A percentile compares a stretch with the other conserved stretches of the same genome.
phyloP scores from a whole-genome alignment of 257 asterid genomes.

The Salvia rosmarinus region DNA sequence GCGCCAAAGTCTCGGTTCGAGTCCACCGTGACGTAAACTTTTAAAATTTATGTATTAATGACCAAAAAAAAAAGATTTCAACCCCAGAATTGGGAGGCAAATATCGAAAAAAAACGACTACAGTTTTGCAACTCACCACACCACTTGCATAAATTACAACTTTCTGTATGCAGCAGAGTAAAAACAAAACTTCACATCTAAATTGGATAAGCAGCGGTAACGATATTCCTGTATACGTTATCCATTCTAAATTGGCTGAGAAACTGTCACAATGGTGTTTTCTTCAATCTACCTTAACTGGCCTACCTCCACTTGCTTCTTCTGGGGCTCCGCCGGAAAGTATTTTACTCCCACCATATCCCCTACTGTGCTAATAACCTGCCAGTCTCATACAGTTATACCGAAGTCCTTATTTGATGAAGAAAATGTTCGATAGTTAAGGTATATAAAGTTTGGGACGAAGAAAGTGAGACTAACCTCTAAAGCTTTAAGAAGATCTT shows the following conservation, averaged over 20 bases:
- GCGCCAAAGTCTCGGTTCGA: too few species aligned
- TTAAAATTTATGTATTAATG: too few species aligned
- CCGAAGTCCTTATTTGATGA: too few species aligned
- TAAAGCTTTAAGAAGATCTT: conserved; percentile 85
- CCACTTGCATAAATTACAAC: not conserved
- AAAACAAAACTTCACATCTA: not conserved
- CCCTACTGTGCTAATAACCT: conserved; percentile 81
- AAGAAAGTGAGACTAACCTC: conserved; percentile 54
- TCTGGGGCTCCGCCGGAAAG: conserved; percentile 82
- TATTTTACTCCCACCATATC: conserved; percentile 85
- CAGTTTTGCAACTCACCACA: not conserved
- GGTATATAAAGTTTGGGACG: not conserved
- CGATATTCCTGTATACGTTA: not conserved
- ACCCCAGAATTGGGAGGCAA: not conserved
- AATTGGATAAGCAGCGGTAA: not conserved
- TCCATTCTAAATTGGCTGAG: not conserved
- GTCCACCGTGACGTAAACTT: too few species aligned
- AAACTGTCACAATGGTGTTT: not conserved
- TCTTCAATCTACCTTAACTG: conserved; percentile 63
- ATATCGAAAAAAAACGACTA: not conserved
- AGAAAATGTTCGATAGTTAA: too few species aligned
- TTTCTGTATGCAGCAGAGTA: not conserved
- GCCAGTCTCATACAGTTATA: conserved; percentile 6
- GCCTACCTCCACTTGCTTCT: conserved; percentile 65
- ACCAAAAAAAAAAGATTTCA: not conserved